Percentiles rank a stretch among this genome's conserved stretches.
Conservation (phyloP, 2,329 filamentous ascomycete species). For the Falciphora oryzae region DNA sequence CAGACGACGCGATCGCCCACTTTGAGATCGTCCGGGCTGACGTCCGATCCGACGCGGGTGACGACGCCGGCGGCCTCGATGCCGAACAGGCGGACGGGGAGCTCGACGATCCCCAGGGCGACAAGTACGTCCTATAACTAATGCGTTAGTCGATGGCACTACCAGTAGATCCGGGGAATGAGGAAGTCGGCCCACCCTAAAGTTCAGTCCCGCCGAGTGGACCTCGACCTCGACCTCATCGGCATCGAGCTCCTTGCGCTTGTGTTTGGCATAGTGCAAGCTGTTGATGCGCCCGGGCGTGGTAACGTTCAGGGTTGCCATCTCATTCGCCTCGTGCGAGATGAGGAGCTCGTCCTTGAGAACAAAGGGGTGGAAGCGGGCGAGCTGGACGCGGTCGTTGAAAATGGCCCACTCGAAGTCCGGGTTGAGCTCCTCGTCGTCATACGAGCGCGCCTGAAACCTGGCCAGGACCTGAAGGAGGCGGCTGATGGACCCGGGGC, state of each 20-base stretch:
- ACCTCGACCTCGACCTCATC: constrained; percentile 29
- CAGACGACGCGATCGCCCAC: constrained; percentile 22
- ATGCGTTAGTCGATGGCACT: no score
- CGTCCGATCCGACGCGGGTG: constrained; percentile 22
- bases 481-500: no score
- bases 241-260: background rate
- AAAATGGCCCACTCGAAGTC: no score
- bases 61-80: constrained; percentile 26
- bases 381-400: no score
- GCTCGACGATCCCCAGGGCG: constrained; percentile 22
- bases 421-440: no score
- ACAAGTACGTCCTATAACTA: constrained; percentile 28
- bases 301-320: background rate
- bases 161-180: no score
- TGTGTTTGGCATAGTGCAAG: background rate
- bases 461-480: no score
- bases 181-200: constrained; percentile 13
- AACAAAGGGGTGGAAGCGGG: no score
- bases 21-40: constrained; percentile 17
- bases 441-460: no score
- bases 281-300: background rate
- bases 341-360: no score
- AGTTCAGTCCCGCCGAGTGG: constrained; percentile 30
- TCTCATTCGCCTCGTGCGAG: no score
- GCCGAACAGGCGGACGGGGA: constrained; percentile 25